A percentile compares a stretch with the other conserved stretches of the same genome.
These are phyloP conservation scores for Pholiota microspora DNA, from an alignment of 768 basidiomycete species.

Conservation along the genomic window DNA sequence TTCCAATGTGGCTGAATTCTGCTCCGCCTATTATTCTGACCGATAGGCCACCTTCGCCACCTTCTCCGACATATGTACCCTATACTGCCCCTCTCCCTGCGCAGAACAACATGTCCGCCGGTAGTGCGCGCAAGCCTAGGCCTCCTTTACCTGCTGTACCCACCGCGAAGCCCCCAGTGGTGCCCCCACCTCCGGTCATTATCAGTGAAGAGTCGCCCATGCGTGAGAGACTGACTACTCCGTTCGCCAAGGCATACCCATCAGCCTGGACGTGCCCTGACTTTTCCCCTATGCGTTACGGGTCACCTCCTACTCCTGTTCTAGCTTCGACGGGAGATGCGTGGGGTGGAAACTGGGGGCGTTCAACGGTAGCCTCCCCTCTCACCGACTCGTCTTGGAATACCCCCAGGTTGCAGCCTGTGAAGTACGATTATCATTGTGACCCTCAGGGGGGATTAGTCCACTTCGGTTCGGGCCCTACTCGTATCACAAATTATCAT, in stretches of 20 bases:
- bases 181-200: neutral
- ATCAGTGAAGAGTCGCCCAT: neutral
- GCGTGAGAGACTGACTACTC: neutral
- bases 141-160: constrained; percentile 4
- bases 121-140: neutral
- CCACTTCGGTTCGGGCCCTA: too few species aligned
- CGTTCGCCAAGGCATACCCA: neutral
- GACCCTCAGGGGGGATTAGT: too few species aligned
- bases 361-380: too few species aligned
- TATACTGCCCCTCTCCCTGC: neutral
- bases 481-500: too few species aligned
- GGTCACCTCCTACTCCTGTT: neutral
- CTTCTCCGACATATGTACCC: neutral
- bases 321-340: too few species aligned
- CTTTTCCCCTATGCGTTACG: neutral
- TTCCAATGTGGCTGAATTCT: too few species aligned
- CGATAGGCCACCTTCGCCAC: neutral
- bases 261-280: constrained; percentile 1
- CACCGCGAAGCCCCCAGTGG: neutral
- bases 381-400: neutral
- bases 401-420: neutral
- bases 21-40: neutral
- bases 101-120: neutral
- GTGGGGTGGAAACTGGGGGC: too few species aligned
- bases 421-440: too few species aligned